A percentile compares a stretch with the other conserved stretches of the same genome.
phyloP scores from a whole-genome alignment of 306 rosid genomes.

The Gleditsia sinensis region DNA sequence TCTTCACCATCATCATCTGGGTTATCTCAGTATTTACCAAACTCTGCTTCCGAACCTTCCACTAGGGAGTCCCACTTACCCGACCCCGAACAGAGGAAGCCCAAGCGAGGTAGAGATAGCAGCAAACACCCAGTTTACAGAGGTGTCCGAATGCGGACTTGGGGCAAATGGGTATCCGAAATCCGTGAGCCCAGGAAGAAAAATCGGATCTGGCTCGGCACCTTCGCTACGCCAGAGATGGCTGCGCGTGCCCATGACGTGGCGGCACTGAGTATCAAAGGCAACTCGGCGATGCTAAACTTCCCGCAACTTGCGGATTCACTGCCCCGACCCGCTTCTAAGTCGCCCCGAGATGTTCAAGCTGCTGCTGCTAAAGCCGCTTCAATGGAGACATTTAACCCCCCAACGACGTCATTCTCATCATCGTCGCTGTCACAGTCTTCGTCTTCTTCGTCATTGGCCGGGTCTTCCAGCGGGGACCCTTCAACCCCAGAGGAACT shows the following conservation, averaged over 20 bases:
- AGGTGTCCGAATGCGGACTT: constrained; percentile 92
- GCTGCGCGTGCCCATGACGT: constrained; percentile 99
- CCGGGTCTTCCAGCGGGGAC: constrained; percentile 2
- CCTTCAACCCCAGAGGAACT: constrained; percentile 69
- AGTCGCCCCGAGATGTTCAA: constrained; percentile 81
- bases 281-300: constrained; percentile 89
- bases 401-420: constrained; percentile 17
- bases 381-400: constrained; percentile 50
- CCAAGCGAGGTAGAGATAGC: constrained; percentile 51
- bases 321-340: constrained; percentile 80
- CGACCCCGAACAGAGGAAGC: constrained; percentile 40
- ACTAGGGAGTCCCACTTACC: neutral
- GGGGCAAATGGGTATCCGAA: constrained; percentile 99
- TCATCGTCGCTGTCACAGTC: constrained; percentile 21
- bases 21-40: neutral
- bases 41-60: neutral
- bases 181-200: constrained; percentile 96
- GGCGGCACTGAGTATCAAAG: constrained; percentile 82
- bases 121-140: constrained; percentile 81
- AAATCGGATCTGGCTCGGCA: constrained; percentile 98
- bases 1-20: constrained; percentile 35
- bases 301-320: constrained; percentile 72
- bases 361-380: constrained; percentile 95
- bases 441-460: constrained; percentile 21
- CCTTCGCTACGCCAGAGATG: constrained; percentile 93